Conservation (phyloP, 2,329 filamentous ascomycete genomes). For the Truncatella angustata region DNA sequence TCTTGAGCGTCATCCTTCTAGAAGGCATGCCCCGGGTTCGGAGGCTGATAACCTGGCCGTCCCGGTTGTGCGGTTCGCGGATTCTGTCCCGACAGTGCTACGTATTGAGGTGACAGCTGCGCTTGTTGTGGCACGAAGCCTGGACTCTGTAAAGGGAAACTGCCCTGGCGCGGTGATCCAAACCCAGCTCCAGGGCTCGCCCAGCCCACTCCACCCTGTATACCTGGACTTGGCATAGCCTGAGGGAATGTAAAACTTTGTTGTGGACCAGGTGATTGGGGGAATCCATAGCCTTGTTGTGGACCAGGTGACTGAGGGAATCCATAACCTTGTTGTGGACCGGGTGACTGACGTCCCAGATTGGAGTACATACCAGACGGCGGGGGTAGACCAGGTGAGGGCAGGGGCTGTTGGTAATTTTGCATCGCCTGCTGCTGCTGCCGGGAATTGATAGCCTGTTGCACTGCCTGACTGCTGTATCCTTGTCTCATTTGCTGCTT, state of each 20-base stretch:
- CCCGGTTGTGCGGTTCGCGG: slow-evolving; percentile 17
- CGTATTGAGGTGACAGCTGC: slow-evolving; percentile 19
- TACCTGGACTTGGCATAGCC: slow-evolving; percentile 22
- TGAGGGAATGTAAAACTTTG: slow-evolving; percentile 24
- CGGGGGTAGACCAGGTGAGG: slow-evolving; percentile 22
- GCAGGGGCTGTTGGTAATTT: slow-evolving; percentile 28
- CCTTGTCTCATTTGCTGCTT: slow-evolving; percentile 69
- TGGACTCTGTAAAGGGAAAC: slow-evolving; percentile 22
- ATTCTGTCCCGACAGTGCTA: slow-evolving; percentile 19
- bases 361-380: slow-evolving; percentile 32
- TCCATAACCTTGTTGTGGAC: slow-evolving; percentile 24
- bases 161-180: slow-evolving; percentile 24
- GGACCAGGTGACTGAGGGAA: slow-evolving; percentile 25
- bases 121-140: slow-evolving; percentile 22
- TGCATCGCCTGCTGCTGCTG: slow-evolving; percentile 51
- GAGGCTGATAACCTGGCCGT: slow-evolving; percentile 11
- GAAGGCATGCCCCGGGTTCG: slow-evolving; percentile 30
- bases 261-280: slow-evolving; percentile 26
- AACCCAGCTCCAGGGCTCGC: slow-evolving; percentile 21
- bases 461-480: slow-evolving; percentile 66
- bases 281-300: slow-evolving; percentile 25
- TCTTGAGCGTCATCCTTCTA: slow-evolving; percentile 13
- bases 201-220: slow-evolving; percentile 32
- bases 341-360: slow-evolving; percentile 26
- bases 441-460: slow-evolving; percentile 69